These are phyloP conservation scores for Podosphaera fusca DNA, from an alignment of 2,329 filamentous ascomycete species.

Conservation along the genomic window DNA sequence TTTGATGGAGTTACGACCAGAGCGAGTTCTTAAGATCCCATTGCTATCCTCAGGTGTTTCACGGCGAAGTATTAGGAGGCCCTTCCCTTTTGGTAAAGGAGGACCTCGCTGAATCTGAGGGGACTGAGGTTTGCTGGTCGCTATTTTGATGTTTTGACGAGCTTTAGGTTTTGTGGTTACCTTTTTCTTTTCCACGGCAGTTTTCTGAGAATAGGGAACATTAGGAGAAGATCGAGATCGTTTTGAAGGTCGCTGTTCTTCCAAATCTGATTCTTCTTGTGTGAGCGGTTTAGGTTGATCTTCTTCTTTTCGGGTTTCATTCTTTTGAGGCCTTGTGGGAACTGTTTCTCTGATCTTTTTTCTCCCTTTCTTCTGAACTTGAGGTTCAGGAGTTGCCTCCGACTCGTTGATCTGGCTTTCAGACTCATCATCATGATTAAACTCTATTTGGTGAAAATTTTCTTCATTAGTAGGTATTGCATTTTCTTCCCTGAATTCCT, in stretches of 20 bases:
- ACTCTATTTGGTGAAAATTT: constrained; percentile 9
- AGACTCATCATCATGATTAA: constrained; percentile 12
- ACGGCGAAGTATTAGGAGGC: constrained; percentile 25
- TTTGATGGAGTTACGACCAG: constrained; percentile 53
- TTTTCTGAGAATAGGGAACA: constrained; percentile 5
- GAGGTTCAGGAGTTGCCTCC: constrained; percentile 7
- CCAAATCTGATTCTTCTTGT: constrained; percentile 2
- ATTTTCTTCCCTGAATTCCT: constrained; percentile 19
- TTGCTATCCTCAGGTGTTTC: constrained; percentile 20
- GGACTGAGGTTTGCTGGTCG: constrained; percentile 10
- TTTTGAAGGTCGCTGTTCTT: constrained; percentile 6
- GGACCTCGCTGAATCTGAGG: constrained; percentile 14
- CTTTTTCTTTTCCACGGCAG: background rate
- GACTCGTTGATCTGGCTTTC: constrained; percentile 9
- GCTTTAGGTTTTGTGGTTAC: background rate
- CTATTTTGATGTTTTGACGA: constrained; percentile 5
- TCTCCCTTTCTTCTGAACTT: constrained; percentile 8
- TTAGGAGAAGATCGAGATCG: constrained; percentile 5
- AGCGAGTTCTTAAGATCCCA: constrained; percentile 36
- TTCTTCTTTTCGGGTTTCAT: background rate
- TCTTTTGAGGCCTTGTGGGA: constrained; percentile 4
- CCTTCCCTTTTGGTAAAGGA: constrained; percentile 21
- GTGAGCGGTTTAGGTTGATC: background rate
- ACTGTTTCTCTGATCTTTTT: constrained; percentile 4
- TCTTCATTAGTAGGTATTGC: constrained; percentile 26